These are phyloP conservation scores for Pichia ethanolica DNA, from an alignment of 805 yeast genomes.

Conservation along the genomic window DNA sequence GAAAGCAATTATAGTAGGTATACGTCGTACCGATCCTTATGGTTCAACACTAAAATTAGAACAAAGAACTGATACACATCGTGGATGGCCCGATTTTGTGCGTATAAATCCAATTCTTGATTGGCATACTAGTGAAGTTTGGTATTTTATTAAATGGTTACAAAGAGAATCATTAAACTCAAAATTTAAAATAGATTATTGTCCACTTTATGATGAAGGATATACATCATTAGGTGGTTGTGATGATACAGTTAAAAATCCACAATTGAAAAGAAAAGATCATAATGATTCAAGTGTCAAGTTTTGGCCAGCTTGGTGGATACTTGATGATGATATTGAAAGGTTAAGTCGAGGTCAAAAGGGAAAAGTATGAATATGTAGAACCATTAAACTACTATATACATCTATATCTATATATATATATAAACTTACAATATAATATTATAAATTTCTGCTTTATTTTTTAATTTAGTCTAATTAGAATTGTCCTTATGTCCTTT, in stretches of 20 bases:
- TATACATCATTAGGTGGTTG: slow-evolving; percentile 87
- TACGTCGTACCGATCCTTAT: slow-evolving; percentile 81
- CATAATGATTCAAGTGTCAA: not conserved
- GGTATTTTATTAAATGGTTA: slow-evolving; percentile 51
- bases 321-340: slow-evolving; percentile 56
- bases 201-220: slow-evolving; percentile 71
- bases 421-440: not conserved
- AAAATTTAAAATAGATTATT: slow-evolving; percentile 37
- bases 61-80: slow-evolving; percentile 73
- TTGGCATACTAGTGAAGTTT: slow-evolving; percentile 78
- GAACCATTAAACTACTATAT: too few relatives aligned
- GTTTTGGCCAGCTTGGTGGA: slow-evolving; percentile 49
- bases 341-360: slow-evolving; percentile 31
- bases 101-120: slow-evolving; percentile 83
- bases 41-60: slow-evolving; percentile 52
- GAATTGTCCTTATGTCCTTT: slow-evolving; percentile 46
- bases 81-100: slow-evolving; percentile 83
- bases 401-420: too few relatives aligned
- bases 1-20: slow-evolving; percentile 81
- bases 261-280: slow-evolving; percentile 33
- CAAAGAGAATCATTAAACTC: slow-evolving; percentile 46
- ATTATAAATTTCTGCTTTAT: too few relatives aligned
- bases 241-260: slow-evolving; percentile 64
- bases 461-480: not conserved
- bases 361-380: slow-evolving; percentile 10